Conservation (phyloP, 2,329 filamentous ascomycete species). For the Magnaporthiopsis rhizophila region DNA sequence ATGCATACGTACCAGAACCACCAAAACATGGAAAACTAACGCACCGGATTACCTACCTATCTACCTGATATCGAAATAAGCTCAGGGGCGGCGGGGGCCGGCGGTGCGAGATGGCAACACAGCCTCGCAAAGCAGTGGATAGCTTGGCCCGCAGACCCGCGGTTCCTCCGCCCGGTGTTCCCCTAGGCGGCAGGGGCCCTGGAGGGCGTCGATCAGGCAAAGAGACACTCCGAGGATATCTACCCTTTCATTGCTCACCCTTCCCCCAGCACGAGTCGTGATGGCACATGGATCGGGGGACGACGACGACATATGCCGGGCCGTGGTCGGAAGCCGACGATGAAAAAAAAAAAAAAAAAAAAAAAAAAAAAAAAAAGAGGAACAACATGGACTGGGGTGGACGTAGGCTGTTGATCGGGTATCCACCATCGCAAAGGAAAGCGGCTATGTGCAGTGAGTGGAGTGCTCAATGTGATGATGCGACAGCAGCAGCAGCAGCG, state of each 20-base stretch:
- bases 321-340: too few relatives aligned
- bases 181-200: neutral
- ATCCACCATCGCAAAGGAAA: too few relatives aligned
- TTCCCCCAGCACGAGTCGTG: neutral
- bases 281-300: neutral
- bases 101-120: too few relatives aligned
- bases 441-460: neutral
- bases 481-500: too few relatives aligned
- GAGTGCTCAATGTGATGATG: too few relatives aligned
- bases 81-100: neutral
- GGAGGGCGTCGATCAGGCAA: neutral
- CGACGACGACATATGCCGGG: too few relatives aligned
- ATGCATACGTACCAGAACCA: too few relatives aligned
- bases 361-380: neutral
- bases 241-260: neutral
- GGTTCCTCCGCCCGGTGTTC: neutral
- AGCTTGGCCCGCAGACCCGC: too few relatives aligned
- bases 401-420: neutral
- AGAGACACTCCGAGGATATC: neutral
- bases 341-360: neutral
- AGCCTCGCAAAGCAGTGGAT: too few relatives aligned
- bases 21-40: too few relatives aligned
- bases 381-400: neutral
- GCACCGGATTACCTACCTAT: too few relatives aligned
- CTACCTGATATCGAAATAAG: neutral